A percentile compares a stretch with the other conserved stretches of the same genome.
phyloP scores from a whole-genome alignment of 2,329 filamentous ascomycete genomes.

The Chaetomiaceae sp. region DNA sequence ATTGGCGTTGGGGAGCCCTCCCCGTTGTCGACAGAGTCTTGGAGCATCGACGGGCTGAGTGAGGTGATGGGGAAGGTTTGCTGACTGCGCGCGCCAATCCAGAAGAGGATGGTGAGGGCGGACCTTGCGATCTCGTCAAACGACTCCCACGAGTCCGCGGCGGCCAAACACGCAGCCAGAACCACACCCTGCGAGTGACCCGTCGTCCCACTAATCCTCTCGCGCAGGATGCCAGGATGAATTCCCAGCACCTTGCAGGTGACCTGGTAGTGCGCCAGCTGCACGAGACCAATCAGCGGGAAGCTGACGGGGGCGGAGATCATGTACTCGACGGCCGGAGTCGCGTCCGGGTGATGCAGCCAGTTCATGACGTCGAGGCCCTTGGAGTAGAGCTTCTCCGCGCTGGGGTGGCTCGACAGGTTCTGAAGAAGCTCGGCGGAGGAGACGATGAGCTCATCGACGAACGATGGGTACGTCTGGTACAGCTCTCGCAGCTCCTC shows the following conservation, averaged over 20 bases:
- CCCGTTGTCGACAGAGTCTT: constrained; percentile 88
- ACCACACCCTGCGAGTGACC: constrained; percentile 97
- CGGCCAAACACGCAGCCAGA: constrained; percentile 84
- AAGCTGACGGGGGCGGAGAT: constrained; percentile 94
- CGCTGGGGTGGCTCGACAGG: constrained; percentile 73
- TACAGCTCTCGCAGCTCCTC: constrained; percentile 92
- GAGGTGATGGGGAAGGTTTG: constrained; percentile 96
- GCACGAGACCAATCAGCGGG: constrained; percentile 90
- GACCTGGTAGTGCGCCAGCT: constrained; percentile 91
- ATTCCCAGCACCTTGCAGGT: constrained; percentile 88
- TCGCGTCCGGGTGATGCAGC: constrained; percentile 82
- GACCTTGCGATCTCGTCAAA: constrained; percentile 75
- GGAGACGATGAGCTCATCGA: constrained; percentile 74
- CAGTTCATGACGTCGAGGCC: constrained; percentile 93
- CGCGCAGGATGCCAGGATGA: constrained; percentile 80
- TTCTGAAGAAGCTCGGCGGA: constrained; percentile 83
- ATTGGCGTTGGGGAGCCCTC: constrained; percentile 96
- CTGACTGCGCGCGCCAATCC: constrained; percentile 95
- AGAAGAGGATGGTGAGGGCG: constrained; percentile 90
- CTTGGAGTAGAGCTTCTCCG: constrained; percentile 94
- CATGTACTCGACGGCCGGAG: constrained; percentile 89
- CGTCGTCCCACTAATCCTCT: constrained; percentile 79
- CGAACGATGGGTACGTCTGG: constrained; percentile 83
- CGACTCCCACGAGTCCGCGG: constrained; percentile 87
- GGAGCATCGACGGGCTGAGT: constrained; percentile 79